A percentile compares a stretch with the other conserved stretches of the same genome.
These are phyloP conservation scores for Hordeum marinum DNA, from an alignment of 176 grass and related monocot species.

Conservation along the genomic window DNA sequence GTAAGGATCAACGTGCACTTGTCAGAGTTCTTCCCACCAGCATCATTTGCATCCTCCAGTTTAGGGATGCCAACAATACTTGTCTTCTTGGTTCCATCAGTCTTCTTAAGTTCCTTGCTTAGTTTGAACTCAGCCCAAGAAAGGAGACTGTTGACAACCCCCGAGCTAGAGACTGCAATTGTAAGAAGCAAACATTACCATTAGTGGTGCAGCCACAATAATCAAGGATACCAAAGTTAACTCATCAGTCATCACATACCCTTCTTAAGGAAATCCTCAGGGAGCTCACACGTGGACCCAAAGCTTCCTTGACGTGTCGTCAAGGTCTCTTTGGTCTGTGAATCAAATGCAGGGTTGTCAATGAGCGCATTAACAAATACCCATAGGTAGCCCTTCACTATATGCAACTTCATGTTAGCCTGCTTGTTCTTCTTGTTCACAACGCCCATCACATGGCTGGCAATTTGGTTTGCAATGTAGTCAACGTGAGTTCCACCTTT, in stretches of 20 bases:
- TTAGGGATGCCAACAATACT: slow-evolving; percentile 72
- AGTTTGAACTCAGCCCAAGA: slow-evolving; percentile 90
- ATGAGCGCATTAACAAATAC: slow-evolving; percentile 90
- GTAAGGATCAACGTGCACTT: slow-evolving; percentile 89
- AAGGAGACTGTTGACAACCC: slow-evolving; percentile 58
- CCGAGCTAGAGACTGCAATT: slow-evolving; percentile 57
- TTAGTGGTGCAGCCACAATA: not conserved
- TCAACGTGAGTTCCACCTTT: slow-evolving; percentile 90
- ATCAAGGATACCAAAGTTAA: not conserved
- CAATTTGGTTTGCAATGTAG: slow-evolving; percentile 73
- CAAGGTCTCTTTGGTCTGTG: slow-evolving; percentile 94
- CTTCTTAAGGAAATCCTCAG: slow-evolving; percentile 59
- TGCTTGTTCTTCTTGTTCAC: slow-evolving; percentile 96
- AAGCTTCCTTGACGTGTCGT: slow-evolving; percentile 84
- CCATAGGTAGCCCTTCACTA: slow-evolving; percentile 78
- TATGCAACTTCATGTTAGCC: slow-evolving; percentile 76
- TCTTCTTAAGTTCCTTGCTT: slow-evolving; percentile 91
- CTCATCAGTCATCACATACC: slow-evolving; percentile 24
- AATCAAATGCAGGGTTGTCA: slow-evolving; percentile 94
- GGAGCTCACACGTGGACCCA: slow-evolving; percentile 74
- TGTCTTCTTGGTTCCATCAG: slow-evolving; percentile 71
- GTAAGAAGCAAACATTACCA: not conserved
- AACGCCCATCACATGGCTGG: slow-evolving; percentile 46
- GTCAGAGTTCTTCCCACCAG: slow-evolving; percentile 66
- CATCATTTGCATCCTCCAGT: slow-evolving; percentile 93